Evolutionary conservation across 129 eudicot species (phyloP).

Genomic region (Artemisia argyi): DNA sequence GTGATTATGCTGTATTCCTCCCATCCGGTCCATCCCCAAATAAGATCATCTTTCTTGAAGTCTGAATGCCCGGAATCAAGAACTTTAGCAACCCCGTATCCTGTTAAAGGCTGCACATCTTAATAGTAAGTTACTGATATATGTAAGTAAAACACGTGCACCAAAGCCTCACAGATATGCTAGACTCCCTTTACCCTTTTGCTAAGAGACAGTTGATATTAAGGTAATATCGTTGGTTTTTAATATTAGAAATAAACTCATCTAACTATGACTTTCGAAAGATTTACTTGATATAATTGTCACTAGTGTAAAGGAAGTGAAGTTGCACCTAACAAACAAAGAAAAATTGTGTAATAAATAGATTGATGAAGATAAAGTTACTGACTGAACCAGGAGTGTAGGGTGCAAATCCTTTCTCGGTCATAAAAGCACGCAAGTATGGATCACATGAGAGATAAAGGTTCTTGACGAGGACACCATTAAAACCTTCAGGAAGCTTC

Average conservation of each 20-base stretch:
- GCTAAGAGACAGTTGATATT: too few species aligned
- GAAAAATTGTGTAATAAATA: too few species aligned
- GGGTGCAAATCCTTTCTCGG: conserved; percentile 21
- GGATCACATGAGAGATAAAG: conserved; percentile 42
- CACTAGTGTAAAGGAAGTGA: too few species aligned
- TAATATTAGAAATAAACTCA: too few species aligned
- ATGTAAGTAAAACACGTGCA: background rate
- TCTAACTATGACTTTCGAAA: too few species aligned
- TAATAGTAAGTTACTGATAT: background rate
- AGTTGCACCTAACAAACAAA: too few species aligned
- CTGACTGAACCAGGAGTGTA: conserved; percentile 46
- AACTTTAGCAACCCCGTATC: conserved; percentile 67
- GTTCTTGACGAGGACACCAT: conserved; percentile 35
- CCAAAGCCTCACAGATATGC: background rate
- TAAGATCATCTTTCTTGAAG: conserved; percentile 58
- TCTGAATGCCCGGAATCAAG: conserved; percentile 58
- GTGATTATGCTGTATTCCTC: conserved; percentile 70
- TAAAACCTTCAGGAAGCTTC: conserved; percentile 40
- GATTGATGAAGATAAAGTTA: background rate
- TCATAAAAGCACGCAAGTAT: conserved; percentile 38
- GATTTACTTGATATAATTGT: too few species aligned
- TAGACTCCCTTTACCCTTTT: too few species aligned
- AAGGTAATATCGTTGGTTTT: too few species aligned
- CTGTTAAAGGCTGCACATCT: conserved; percentile 47
- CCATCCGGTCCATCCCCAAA: conserved; percentile 77